These are phyloP conservation scores for Selaginella moellendorffii DNA, from an alignment of 75 land plant species.

Conservation along the genomic window DNA sequence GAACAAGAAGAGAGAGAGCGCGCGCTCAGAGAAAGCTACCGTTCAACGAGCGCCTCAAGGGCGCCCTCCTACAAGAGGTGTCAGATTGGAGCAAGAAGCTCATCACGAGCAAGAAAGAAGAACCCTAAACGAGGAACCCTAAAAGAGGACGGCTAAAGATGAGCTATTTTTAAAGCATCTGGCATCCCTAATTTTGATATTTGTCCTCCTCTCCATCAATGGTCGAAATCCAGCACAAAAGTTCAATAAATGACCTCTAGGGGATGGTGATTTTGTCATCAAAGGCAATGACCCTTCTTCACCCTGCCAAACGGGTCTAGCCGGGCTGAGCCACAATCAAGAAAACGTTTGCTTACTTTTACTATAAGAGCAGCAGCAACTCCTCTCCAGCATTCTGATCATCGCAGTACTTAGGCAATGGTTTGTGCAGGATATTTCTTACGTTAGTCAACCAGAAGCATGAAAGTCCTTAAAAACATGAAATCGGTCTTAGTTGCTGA, in stretches of 20 bases:
- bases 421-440: slow-evolving; percentile 54
- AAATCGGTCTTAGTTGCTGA: neutral
- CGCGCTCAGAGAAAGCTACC: too few species aligned
- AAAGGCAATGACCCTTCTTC: slow-evolving; percentile 95
- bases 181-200: too few species aligned
- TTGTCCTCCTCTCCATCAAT: too few species aligned
- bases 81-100: too few species aligned
- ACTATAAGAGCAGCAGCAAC: slow-evolving; percentile 71
- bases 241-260: slow-evolving; percentile 76
- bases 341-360: slow-evolving; percentile 62
- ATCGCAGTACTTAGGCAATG: slow-evolving; percentile 27
- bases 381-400: slow-evolving; percentile 25
- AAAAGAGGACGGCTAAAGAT: too few species aligned
- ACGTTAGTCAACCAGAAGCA: slow-evolving; percentile 79
- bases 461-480: slow-evolving; percentile 82
- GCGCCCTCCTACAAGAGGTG: too few species aligned
- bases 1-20: too few species aligned
- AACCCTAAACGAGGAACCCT: too few species aligned
- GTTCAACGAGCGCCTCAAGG: too few species aligned
- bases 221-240: slow-evolving; percentile 90
- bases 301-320: slow-evolving; percentile 33
- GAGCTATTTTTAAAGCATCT: too few species aligned
- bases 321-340: too few species aligned
- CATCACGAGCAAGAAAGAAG: too few species aligned
- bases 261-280: slow-evolving; percentile 59